Conservation (phyloP, 176 grass and related monocot species). For the Ananas comosus region DNA sequence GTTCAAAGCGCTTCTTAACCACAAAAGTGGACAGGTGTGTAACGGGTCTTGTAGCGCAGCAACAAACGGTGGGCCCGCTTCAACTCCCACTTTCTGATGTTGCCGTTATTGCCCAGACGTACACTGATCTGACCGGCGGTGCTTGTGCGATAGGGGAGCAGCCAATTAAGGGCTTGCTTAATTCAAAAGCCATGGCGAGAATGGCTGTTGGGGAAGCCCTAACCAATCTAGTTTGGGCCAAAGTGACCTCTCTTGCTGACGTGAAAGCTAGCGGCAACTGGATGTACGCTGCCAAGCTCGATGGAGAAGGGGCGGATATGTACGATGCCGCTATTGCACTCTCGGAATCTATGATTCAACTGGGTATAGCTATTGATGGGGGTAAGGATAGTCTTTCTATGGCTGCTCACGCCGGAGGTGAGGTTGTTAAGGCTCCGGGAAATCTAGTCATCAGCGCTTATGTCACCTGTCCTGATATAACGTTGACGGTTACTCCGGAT, state of each 20-base stretch:
- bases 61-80: slow-evolving; percentile 79
- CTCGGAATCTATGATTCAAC: slow-evolving; percentile 80
- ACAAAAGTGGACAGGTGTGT: slow-evolving; percentile 95
- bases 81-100: slow-evolving; percentile 84
- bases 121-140: slow-evolving; percentile 68
- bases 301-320: slow-evolving; percentile 85
- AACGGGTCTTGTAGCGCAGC: slow-evolving; percentile 80
- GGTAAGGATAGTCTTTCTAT: slow-evolving; percentile 97
- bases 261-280: slow-evolving; percentile 91
- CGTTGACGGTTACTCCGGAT: slow-evolving; percentile 80
- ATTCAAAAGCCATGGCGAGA: slow-evolving; percentile 78
- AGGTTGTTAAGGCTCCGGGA: slow-evolving; percentile 84
- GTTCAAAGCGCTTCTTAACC: slow-evolving; percentile 87
- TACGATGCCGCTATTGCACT: slow-evolving; percentile 76
- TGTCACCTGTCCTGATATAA: slow-evolving; percentile 90
- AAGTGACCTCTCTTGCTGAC: slow-evolving; percentile 65
- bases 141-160: slow-evolving; percentile 84
- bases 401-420: slow-evolving; percentile 66
- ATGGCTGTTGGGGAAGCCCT: slow-evolving; percentile 79
- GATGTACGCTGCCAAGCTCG: slow-evolving; percentile 94
- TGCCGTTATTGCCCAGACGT: slow-evolving; percentile 81
- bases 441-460: slow-evolving; percentile 89
- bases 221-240: slow-evolving; percentile 92
- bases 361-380: slow-evolving; percentile 83
- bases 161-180: slow-evolving; percentile 72